These are phyloP conservation scores for Ormosia emarginata DNA, from an alignment of 306 rosid genomes.

Conservation along the genomic window DNA sequence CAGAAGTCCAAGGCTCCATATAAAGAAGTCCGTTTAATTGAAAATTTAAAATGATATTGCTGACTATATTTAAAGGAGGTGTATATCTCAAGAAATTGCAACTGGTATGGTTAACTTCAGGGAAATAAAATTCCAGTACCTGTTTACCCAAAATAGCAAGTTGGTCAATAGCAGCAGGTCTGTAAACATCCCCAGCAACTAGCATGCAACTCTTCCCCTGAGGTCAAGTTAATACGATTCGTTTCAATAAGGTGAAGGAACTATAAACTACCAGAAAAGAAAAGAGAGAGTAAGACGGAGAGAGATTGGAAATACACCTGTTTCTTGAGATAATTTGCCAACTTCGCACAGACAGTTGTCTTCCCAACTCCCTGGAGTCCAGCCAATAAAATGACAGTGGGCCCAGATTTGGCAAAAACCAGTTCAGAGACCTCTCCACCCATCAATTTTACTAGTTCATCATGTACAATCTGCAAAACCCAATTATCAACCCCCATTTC, in stretches of 20 bases:
- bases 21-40: neutral
- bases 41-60: slow-evolving; percentile 5
- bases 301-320: slow-evolving; percentile 49
- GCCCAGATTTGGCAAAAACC: slow-evolving; percentile 68
- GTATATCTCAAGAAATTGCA: neutral
- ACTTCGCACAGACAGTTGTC: slow-evolving; percentile 94
- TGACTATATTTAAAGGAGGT: neutral
- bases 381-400: slow-evolving; percentile 88
- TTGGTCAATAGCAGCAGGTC: slow-evolving; percentile 99
- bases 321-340: slow-evolving; percentile 87
- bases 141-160: slow-evolving; percentile 89
- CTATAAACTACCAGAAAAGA: neutral
- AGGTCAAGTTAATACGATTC: slow-evolving; percentile 12
- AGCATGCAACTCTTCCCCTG: slow-evolving; percentile 98
- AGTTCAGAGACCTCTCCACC: slow-evolving; percentile 96
- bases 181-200: slow-evolving; percentile 93
- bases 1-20: neutral
- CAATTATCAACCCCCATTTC: neutral
- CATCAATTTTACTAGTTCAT: slow-evolving; percentile 93
- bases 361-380: slow-evolving; percentile 99
- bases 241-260: slow-evolving; percentile 18
- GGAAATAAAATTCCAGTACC: slow-evolving; percentile 44
- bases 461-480: slow-evolving; percentile 79
- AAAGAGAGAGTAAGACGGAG: neutral
- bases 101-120: neutral